phyloP scores from a whole-genome alignment of 352 stramenopile species.

The Globisporangium recalcitrans region DNA sequence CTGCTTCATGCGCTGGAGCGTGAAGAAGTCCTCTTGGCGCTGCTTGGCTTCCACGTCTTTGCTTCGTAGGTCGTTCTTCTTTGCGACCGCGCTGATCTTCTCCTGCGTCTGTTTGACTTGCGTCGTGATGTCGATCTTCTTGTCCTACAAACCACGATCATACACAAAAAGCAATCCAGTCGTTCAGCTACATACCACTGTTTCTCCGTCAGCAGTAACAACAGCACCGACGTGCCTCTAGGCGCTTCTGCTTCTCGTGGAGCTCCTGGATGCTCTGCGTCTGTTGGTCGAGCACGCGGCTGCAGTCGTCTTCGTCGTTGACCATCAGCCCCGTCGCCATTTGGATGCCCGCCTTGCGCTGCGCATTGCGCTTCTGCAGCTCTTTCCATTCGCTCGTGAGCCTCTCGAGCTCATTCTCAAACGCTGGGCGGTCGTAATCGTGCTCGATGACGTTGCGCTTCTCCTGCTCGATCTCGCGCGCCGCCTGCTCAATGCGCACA shows the following conservation, averaged over 20 bases:
- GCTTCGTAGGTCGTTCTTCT: conserved; percentile 65
- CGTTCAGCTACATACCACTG: neutral
- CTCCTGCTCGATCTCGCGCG: conserved; percentile 40
- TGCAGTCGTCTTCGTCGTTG: conserved; percentile 79
- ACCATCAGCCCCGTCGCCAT: conserved; percentile 65
- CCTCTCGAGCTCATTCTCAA: conserved; percentile 46
- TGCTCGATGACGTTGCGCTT: conserved; percentile 45
- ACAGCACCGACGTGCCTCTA: conserved; percentile 35
- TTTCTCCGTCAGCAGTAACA: neutral
- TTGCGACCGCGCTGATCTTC: conserved; percentile 44
- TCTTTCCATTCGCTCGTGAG: conserved; percentile 61
- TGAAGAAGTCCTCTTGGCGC: conserved; percentile 63
- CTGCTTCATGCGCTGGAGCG: conserved; percentile 68
- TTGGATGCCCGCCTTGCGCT: conserved; percentile 65
- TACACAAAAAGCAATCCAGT: neutral
- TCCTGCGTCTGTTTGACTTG: conserved; percentile 57
- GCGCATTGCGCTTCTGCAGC: conserved; percentile 65
- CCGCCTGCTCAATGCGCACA: conserved; percentile 33
- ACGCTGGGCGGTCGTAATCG: conserved; percentile 26
- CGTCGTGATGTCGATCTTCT: conserved; percentile 69
- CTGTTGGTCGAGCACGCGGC: conserved; percentile 62
- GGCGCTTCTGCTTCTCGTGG: conserved; percentile 54
- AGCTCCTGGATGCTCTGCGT: conserved; percentile 71
- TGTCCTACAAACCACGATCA: conserved; percentile 28
- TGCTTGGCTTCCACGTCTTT: conserved; percentile 70